Base-by-base conservation (phyloP, 805 yeast genomes). In the Lipomyces orientalis region DNA sequence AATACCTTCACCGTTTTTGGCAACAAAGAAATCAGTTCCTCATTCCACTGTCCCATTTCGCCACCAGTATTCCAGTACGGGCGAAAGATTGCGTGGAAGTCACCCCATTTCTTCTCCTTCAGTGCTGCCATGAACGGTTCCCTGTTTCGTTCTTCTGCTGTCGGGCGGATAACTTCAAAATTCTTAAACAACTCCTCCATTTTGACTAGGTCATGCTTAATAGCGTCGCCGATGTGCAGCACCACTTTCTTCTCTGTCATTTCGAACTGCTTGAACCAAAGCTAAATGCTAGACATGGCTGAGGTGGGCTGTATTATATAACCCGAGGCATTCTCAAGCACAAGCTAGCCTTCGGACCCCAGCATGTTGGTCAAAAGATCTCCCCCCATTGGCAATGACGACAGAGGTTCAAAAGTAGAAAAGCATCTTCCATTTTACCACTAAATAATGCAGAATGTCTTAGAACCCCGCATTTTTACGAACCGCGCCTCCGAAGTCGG, bases 181-280 rank as follows among this genome's bases (percentile, higher is more conserved):
- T 58, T 29, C 63, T 6, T 31, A 4, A 22, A 19, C 22, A 60
- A 60, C 58, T 54, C 39, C 1, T 61, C 35, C 4, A 9, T 60
- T 5, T 29, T n/a, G 34, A 16, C 63, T 19, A 22, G 9, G 54
- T 56, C 22, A 2, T 22, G 59, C 35, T 35, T 43, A 14, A 60
- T 9, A 16, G 63, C 67, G 4, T 25, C 63, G 12, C 63, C 63
- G 19, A 60, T 65, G 14, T 60, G 31, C 12, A 60, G 65, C n/a
- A 61, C 67, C n/a, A n/a, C 19, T n/a, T n/a, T 25, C 55, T 60
- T 60, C 16, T 19, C n/a, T 37, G 19, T 29, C 62, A 58, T 54
- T 51, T 7, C 52, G 29, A 2, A 25, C 29, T 25, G 29, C 29
- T 25, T 25, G 29, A 25, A 25, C 29, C 29, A 25, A 25, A 25